Evolutionary conservation across 2,329 filamentous ascomycete genomes (phyloP), one percentile per base, ranked within the genome.

Genomic region (Zasmidium citrigriseum): DNA sequence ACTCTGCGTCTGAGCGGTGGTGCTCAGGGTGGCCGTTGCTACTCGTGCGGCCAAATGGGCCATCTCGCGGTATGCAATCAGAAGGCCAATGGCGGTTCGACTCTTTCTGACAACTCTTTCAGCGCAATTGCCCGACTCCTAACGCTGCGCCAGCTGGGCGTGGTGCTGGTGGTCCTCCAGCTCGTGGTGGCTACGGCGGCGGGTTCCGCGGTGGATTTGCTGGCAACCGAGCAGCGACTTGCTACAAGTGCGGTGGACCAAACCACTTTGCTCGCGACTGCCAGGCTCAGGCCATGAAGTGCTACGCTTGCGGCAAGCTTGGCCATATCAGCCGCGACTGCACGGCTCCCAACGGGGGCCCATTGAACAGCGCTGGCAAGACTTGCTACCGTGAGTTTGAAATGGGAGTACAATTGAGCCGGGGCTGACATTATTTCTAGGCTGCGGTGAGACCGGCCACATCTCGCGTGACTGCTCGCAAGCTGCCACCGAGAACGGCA

Each of bases 211-310:
- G 88, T 53, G 95, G 89, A 73, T 82, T 83, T 68, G 87, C 87
- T 65, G 86, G 86, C 55, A 85, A 88, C 69, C 82, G 85, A 59
- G 79, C 84, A 62, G 84, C 85, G 22, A 87, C 82, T 58, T 88
- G 86, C 80, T 88, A 88, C 80, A 88, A 88, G 78, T 88, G 86
- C 67, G 86, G 86, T 68, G 86, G 93, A 29, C 95, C 95, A 60
- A 99, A 99, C 83, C 95, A 99, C 80, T 99, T 96, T 74, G 95
- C 95, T 65, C 90, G 95, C 66, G 95, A 99, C 73, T 99, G 95
- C 83, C 95, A 98, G 82, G 93, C 95, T 68, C 92, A 96, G 78
- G 91, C 92, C 64, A 96, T 96, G 91, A 97, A 97, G 82, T 97
- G 93, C 84, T 97, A 96, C 73, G 93, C 93, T 67, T 97, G 93